A percentile compares a stretch with the other conserved stretches of the same genome.
Evolutionary conservation across 2,329 filamentous ascomycete species (phyloP).

Genomic region (Eutypa lata): DNA sequence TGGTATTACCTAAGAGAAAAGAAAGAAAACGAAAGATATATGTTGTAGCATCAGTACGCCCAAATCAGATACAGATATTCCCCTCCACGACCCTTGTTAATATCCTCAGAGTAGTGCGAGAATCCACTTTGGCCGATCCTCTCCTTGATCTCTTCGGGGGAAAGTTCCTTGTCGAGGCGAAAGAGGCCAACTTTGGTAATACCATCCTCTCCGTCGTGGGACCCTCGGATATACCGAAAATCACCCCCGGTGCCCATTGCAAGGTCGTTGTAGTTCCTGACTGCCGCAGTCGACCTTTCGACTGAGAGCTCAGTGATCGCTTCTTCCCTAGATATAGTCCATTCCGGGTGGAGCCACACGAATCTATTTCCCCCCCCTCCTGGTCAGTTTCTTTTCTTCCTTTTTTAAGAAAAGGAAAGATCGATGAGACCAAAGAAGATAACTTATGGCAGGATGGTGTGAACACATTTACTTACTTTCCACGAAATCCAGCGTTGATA

Average conservation of each 20-base stretch:
- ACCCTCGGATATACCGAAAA: not conserved
- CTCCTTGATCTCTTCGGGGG: not conserved
- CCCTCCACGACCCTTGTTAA: not conserved
- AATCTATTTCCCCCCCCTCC: not conserved
- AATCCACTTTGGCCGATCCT: not conserved
- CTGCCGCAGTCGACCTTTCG: not conserved
- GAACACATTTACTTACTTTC: not conserved
- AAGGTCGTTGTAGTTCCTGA: not conserved
- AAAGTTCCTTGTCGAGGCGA: not conserved
- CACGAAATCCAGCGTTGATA: not conserved
- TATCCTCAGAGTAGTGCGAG: not conserved
- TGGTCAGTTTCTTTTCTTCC: not conserved
- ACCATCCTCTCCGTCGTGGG: not conserved
- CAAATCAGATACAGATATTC: not conserved
- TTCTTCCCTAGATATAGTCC: not conserved
- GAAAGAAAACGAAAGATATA: too few relatives aligned
- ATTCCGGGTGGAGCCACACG: not conserved
- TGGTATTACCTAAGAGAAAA: too few relatives aligned
- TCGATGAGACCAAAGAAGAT: not conserved
- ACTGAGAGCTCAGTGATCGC: not conserved
- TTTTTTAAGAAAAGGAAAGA: not conserved
- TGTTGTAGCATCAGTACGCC: not conserved
- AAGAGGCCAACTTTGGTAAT: not conserved
- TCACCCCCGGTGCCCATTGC: not conserved
- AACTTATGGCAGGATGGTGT: not conserved